Conservation (phyloP, 2,329 filamentous ascomycete genomes). For the Aurifilum marmelostoma region DNA sequence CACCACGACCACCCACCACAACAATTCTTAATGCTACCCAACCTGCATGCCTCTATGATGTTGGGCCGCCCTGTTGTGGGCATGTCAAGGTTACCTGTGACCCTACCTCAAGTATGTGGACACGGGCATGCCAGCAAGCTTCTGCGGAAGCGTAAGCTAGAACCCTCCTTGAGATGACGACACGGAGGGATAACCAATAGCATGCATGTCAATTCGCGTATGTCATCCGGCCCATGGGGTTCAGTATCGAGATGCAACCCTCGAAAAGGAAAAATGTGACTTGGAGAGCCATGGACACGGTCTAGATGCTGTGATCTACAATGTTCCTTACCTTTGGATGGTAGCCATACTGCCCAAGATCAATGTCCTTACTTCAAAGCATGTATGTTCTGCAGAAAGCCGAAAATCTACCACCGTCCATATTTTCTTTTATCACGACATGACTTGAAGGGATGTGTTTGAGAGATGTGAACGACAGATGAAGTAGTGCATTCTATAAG, state of each 20-base stretch:
- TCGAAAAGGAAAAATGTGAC: background rate
- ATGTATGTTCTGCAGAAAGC: background rate
- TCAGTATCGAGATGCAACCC: background rate
- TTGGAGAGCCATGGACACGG: background rate
- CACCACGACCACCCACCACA: background rate
- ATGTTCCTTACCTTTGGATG: background rate
- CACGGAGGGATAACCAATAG: background rate
- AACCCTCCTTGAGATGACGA: too few relatives aligned
- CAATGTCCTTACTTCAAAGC: background rate
- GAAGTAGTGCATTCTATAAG: background rate
- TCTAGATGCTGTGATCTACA: background rate
- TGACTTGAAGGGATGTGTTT: too few relatives aligned
- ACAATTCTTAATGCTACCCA: background rate
- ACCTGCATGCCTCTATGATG: background rate
- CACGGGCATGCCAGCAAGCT: background rate
- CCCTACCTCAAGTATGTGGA: background rate
- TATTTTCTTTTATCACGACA: too few relatives aligned
- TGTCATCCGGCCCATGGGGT: background rate
- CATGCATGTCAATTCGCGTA: background rate
- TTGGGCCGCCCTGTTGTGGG: background rate
- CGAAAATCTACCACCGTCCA: background rate
- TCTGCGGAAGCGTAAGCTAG: background rate
- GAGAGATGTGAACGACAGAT: background rate
- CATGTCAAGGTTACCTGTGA: background rate
- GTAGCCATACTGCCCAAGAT: background rate